Percentiles rank a stretch among this genome's conserved stretches.
These are phyloP conservation scores for Claviceps pazoutovae DNA, from an alignment of 2,329 filamentous ascomycete species.

Conservation along the genomic window DNA sequence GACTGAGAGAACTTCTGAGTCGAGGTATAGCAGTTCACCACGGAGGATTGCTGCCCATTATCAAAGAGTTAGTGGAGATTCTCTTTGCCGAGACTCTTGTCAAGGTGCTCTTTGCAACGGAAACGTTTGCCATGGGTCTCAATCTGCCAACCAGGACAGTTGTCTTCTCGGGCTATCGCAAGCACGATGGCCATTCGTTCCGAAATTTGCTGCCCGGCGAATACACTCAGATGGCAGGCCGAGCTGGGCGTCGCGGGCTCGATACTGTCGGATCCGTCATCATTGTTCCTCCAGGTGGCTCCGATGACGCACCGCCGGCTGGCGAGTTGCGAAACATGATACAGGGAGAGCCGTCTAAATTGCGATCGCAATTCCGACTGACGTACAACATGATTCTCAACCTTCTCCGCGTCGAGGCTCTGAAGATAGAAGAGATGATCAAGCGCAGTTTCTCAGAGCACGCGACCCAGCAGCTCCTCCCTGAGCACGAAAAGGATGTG, in stretches of 20 bases:
- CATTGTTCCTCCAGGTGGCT: slow-evolving; percentile 66
- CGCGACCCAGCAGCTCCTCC: slow-evolving; percentile 83
- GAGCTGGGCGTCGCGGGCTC: slow-evolving; percentile 82
- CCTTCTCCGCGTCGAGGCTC: slow-evolving; percentile 79
- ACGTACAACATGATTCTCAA: slow-evolving; percentile 99
- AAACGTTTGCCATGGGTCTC: slow-evolving; percentile 96
- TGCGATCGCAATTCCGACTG: slow-evolving; percentile 87
- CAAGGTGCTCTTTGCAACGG: slow-evolving; percentile 92
- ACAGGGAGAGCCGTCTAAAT: slow-evolving; percentile 83
- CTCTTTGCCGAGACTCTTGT: slow-evolving; percentile 89
- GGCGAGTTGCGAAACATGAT: slow-evolving; percentile 84
- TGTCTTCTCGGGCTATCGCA: slow-evolving; percentile 92
- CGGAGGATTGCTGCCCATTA: slow-evolving; percentile 83
- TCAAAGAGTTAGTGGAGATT: slow-evolving; percentile 96
- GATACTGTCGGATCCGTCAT: slow-evolving; percentile 91
- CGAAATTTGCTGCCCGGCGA: slow-evolving; percentile 85
- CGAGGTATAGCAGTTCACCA: slow-evolving; percentile 94
- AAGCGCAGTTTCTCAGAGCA: slow-evolving; percentile 98
- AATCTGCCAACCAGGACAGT: slow-evolving; percentile 93
- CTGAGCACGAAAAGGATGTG: slow-evolving; percentile 91
- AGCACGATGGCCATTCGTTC: slow-evolving; percentile 88
- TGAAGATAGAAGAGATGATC: slow-evolving; percentile 99
- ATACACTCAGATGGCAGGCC: slow-evolving; percentile 96
- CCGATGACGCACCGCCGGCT: slow-evolving; percentile 78
- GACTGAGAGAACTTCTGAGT: slow-evolving; percentile 70